phyloP scores from a whole-genome alignment of 2,329 filamentous ascomycete species.

The Aureobasidium sp. region DNA sequence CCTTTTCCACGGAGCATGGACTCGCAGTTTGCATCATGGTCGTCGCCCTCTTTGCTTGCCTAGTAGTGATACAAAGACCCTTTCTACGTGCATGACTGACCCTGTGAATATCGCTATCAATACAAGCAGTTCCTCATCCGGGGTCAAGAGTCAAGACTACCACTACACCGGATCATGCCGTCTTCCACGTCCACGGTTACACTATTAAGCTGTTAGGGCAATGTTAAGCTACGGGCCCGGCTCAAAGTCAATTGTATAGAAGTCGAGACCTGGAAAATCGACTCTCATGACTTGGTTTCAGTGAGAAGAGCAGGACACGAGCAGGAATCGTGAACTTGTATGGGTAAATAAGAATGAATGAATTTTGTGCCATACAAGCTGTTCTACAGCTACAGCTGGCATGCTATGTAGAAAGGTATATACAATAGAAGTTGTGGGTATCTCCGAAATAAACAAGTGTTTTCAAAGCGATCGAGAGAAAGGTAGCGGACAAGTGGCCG shows the following conservation, averaged over 20 bases:
- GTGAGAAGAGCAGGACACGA: neutral
- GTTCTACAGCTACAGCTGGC: conserved; percentile 4
- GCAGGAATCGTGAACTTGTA: neutral
- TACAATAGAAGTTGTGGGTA: conserved; percentile 7
- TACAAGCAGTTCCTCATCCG: neutral
- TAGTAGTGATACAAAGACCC: neutral
- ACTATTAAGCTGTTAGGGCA: neutral
- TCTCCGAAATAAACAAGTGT: conserved; percentile 4
- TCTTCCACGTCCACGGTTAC: neutral
- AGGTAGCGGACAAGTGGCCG: neutral
- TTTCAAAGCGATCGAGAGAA: neutral
- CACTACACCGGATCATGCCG: neutral
- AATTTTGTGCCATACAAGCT: neutral
- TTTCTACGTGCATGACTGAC: neutral
- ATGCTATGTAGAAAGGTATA: neutral
- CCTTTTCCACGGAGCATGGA: neutral
- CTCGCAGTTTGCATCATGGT: neutral
- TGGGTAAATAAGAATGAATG: neutral
- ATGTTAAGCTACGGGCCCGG: neutral
- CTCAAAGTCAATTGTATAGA: neutral
- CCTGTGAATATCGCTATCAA: neutral
- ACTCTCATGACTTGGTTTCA: neutral
- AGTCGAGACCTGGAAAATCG: neutral
- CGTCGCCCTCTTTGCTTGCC: neutral
- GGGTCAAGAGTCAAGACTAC: neutral